A percentile compares a stretch with the other conserved stretches of the same genome.
phyloP scores from a whole-genome alignment of 768 basidiomycete genomes.

The Auricularia sp. region DNA sequence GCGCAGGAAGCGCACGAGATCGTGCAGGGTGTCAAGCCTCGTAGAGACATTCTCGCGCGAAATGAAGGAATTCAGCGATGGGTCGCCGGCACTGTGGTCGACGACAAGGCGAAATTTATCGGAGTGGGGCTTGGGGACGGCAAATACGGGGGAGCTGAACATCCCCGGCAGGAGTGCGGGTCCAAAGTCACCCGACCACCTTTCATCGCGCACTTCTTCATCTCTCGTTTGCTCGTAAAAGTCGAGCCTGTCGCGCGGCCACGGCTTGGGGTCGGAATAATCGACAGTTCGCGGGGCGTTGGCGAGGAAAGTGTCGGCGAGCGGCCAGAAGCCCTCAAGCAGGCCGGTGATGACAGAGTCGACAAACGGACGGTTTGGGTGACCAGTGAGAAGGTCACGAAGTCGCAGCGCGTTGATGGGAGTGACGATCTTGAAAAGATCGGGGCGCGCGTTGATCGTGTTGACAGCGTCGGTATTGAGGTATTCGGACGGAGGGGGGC shows the following conservation, averaged over 20 bases:
- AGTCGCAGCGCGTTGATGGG: too few relatives aligned
- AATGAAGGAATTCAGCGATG: slow-evolving; percentile 17
- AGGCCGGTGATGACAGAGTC: slow-evolving; percentile 22
- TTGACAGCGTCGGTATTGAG: background rate
- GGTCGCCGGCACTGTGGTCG: too few relatives aligned
- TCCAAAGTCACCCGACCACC: slow-evolving; percentile 22
- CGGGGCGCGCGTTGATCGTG: background rate
- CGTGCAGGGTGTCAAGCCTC: slow-evolving; percentile 25
- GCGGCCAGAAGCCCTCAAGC: slow-evolving; percentile 37
- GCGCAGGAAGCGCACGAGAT: slow-evolving; percentile 17
- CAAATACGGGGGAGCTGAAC: slow-evolving; percentile 28
- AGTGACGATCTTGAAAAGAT: slow-evolving; percentile 25
- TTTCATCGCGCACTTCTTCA: slow-evolving; percentile 13
- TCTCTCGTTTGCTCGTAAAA: slow-evolving; percentile 20
- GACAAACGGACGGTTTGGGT: slow-evolving; percentile 31
- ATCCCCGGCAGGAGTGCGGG: slow-evolving; percentile 31
- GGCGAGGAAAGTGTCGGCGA: slow-evolving; percentile 17
- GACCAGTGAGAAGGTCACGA: slow-evolving; percentile 14
- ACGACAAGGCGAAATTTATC: slow-evolving; percentile 28
- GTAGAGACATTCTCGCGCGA: slow-evolving; percentile 15
- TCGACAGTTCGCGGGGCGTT: slow-evolving; percentile 10
- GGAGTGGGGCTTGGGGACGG: slow-evolving; percentile 26
- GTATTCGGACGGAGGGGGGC: background rate
- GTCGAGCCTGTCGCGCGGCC: slow-evolving; percentile 4
- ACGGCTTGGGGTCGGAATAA: background rate